Evolutionary conservation across 225 moss, liverwort and hornwort genomes (phyloP), one percentile per base, ranked within the genome.

Genomic region (Straminergon stramineum): DNA sequence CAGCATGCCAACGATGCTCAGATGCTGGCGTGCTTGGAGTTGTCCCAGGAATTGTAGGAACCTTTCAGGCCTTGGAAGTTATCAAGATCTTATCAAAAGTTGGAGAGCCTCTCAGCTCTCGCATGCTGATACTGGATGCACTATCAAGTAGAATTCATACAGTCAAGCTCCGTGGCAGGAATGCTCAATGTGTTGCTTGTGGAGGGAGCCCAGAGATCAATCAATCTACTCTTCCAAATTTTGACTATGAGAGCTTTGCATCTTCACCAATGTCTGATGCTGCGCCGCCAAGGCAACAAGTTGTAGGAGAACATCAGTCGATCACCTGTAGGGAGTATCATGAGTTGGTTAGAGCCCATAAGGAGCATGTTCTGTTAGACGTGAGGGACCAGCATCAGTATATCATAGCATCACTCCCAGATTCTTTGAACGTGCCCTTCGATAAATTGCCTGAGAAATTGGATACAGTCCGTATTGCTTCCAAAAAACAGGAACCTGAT

Each of bases 21-120:
- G 99, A 99, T 68, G 97, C 93, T 73, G 99, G 99, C 83, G 97
- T 97, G 67, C 97, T 99, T 82, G 97, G 99, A 86, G 93, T 99
- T 31, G 98, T 98, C 75, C 97, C 97, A 76, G 99, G 97, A 77
- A 96, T 99, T 65, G 91, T 97, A 58, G 99, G 99, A 82, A 94
- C 93, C 70, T 90, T 97, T 37, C 97, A 97, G 90, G 99, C 97
- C 51, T 87, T 96, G 90, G 99, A 99, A 92, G 97, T 90, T 27
- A 90, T 97, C 82, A 99, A 99, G 93, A 87, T 99, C 52, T 81
- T 94, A 83, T 90, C 94, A 60, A 94, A 94, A 90, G 90, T 97
- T 51, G 97, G 99, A 63, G 96, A 97, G 80, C 91, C 96, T 84
- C 93, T 99, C 73, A 94, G 91, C 79, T 86, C 96, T 87, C 93